Evolutionary conservation across 805 yeast genomes (phyloP), one percentile per base, ranked within the genome.

Genomic region (Saturnispora gosingensis): DNA sequence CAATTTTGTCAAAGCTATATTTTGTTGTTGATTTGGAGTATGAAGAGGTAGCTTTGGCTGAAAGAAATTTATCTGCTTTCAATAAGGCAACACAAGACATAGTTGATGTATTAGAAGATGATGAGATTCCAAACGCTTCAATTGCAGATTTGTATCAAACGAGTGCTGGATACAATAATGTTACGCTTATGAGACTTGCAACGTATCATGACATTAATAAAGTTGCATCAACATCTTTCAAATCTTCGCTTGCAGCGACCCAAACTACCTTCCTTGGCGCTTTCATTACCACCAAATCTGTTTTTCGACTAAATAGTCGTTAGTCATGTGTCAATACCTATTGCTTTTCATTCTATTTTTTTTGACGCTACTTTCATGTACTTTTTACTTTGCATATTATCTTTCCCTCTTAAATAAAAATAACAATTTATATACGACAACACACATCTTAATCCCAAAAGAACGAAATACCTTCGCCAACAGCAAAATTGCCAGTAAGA

Each of bases 21-120:
- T 70, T 74, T 18, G 81, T 78, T 36, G 81, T 71, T 50, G 83
- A 81, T 61, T 59, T 80, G 46, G 81, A 78, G 20, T 67, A 69
- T 45, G 58, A 65, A 25, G 67, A 68, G 43, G 59, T 77, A 18
- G 72, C 73, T 1, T 43, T 78, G 18, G 82, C 81, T 2, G 78
- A 48, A 20, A 50, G 53, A 36, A 47, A 56, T 24, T 54, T 49
- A n/a, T 18, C 15, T 16, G 15, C 13, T 9, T 18, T 25, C 16
- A 28, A 28, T n/a, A 47, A 54, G 25, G n/a, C 5, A 2, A 35
- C 30, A n/a, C 55, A 56, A 28, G 42, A 51, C 24, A 48, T 46
- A 35, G 46, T 46, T 32, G 58, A 48, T 22, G 28, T 52, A 25
- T 25, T n/a, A 2, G 30, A 44, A 6, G n/a, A 48, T 13, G 50